phyloP scores from a whole-genome alignment of 306 rosid species.

The Senna siamea region DNA sequence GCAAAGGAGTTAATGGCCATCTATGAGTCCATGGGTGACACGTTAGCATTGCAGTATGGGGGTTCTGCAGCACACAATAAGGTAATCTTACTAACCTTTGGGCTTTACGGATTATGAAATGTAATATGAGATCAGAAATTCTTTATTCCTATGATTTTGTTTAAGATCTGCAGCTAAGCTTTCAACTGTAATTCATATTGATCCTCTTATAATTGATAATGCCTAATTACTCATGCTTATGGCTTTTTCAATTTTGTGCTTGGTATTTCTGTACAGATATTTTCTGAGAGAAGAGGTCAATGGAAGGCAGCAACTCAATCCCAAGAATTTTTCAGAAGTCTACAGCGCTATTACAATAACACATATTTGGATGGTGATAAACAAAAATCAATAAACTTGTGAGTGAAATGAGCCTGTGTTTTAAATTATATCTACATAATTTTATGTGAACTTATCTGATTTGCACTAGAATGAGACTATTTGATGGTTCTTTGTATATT shows the following conservation, averaged over 20 bases:
- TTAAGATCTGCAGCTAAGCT: slow-evolving; percentile 20
- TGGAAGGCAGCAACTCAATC: slow-evolving; percentile 97
- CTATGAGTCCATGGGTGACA: slow-evolving; percentile 96
- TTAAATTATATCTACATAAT: not conserved
- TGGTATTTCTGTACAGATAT: slow-evolving; percentile 65
- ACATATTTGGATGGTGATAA: slow-evolving; percentile 78
- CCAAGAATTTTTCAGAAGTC: slow-evolving; percentile 78
- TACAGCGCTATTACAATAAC: slow-evolving; percentile 91
- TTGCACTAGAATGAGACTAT: slow-evolving; percentile 28
- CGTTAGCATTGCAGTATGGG: slow-evolving; percentile 88
- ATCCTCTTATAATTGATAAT: not conserved
- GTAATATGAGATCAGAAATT: slow-evolving; percentile 7
- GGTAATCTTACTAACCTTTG: slow-evolving; percentile 54
- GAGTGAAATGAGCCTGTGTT: slow-evolving; percentile 43
- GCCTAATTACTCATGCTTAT: not conserved
- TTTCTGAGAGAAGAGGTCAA: slow-evolving; percentile 93
- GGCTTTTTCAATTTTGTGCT: slow-evolving; percentile 14
- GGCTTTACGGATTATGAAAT: slow-evolving; percentile 16
- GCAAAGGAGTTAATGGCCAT: slow-evolving; percentile 78
- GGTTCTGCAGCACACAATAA: slow-evolving; percentile 99
- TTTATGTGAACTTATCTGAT: slow-evolving; percentile 8
- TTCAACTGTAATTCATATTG: slow-evolving; percentile 6
- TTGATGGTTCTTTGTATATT: slow-evolving; percentile 23
- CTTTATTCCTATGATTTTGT: slow-evolving; percentile 9
- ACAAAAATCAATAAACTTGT: slow-evolving; percentile 90